Evolutionary conservation across 2,329 filamentous ascomycete genomes (phyloP), one percentile per base, ranked within the genome.

Genomic region (Xylaria multiplex): DNA sequence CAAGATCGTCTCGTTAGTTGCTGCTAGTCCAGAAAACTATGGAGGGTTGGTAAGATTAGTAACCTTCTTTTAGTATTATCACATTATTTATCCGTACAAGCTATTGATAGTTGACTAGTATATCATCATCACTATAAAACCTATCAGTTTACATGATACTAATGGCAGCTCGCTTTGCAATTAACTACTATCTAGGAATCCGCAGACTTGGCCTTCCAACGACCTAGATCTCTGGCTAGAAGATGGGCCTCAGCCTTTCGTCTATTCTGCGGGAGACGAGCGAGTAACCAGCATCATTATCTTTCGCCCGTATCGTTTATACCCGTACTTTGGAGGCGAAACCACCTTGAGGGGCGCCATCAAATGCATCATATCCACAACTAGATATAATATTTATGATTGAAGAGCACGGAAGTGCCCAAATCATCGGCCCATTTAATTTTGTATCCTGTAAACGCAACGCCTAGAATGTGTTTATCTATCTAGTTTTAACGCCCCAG

Each of bases 171-270:
- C 13, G 30, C n/a, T 24, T 19, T 32, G 1, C 16, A 24, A 7
- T 45, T n/a, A 32, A 19, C 14, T 45, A 45, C 55, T 66, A 22
- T 67, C 52, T 57, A 14, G 2, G 56, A 53, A 46, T 14, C 9
- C 35, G 11, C 13, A 73, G 71, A 74, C 73, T 8, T 27, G 48
- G 22, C 50, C 63, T 8, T 75, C 73, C 62, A 75, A 73, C 45
- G 71, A 75, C 63, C 69, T 70, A 14, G 69, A 67, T 54, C 74
- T 70, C 69, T 71, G 77, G 78, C 72, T 70, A 56, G 76, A 74
- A 60, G 73, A 77, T 69, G 75, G 75, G 61, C 19, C 19, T 19
- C 19, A 19, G 19, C 19, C 19, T 19, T 19, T 19, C 19, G 19
- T 19, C 19, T 19, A 19, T 19, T 19, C 19, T 19, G 1, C 19